phyloP scores from a whole-genome alignment of 495 filamentous ascomycete species.

The Trichoderma gamsii region DNA sequence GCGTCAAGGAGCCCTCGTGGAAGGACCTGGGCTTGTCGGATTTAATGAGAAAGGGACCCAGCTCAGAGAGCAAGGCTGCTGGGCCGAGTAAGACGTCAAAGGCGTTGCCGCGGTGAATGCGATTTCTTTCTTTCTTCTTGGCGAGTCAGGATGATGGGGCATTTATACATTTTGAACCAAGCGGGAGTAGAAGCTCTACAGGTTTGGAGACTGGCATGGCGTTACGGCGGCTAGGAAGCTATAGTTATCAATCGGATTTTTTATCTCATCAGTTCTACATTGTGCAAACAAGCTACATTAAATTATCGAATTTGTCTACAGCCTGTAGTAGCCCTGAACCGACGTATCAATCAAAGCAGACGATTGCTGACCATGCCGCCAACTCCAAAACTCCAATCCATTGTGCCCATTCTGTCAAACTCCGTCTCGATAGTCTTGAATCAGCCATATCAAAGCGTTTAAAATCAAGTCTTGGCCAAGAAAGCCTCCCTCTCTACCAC shows the following conservation, averaged over 20 bases:
- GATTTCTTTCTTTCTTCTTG: not conserved
- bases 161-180: not conserved
- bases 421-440: not conserved
- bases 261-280: not conserved
- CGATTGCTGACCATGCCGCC: slow-evolving; percentile 18
- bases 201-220: not conserved
- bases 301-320: not conserved
- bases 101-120: slow-evolving; percentile 43
- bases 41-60: slow-evolving; percentile 57
- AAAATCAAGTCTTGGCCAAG: slow-evolving; percentile 37
- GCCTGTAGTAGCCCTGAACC: slow-evolving; percentile 3
- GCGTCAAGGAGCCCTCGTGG: slow-evolving; percentile 68
- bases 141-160: not conserved
- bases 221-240: not conserved
- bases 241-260: not conserved
- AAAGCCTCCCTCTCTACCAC: slow-evolving; percentile 86
- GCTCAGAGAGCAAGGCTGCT: slow-evolving; percentile 21
- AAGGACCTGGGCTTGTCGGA: slow-evolving; percentile 74
- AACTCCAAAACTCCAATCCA: slow-evolving; percentile 27
- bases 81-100: slow-evolving; percentile 25
- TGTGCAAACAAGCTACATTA: not conserved
- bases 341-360: not conserved
- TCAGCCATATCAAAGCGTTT: too few species aligned
- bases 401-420: slow-evolving; percentile 16
- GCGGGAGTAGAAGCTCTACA: not conserved